These are phyloP conservation scores for Cnidoscolus chayamansa DNA, from an alignment of 441 rosid species.

Conservation along the genomic window DNA sequence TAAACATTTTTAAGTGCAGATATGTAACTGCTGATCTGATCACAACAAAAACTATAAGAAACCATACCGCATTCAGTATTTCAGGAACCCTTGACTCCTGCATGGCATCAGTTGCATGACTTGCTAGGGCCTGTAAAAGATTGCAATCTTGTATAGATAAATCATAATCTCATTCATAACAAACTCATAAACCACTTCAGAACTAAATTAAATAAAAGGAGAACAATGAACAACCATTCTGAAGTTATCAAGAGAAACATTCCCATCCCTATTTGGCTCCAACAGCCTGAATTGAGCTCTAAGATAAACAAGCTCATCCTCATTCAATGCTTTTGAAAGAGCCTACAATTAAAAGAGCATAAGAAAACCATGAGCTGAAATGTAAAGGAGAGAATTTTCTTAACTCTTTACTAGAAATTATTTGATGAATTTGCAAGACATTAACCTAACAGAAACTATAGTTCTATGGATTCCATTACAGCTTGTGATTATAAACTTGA, in stretches of 20 bases:
- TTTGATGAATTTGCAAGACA: neutral
- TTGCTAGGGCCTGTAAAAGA: constrained; percentile 56
- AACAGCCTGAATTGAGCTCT: constrained; percentile 71
- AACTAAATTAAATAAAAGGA: constrained; percentile 8
- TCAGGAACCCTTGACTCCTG: constrained; percentile 79
- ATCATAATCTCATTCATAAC: neutral
- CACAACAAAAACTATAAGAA: neutral
- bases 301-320: constrained; percentile 74
- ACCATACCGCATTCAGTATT: constrained; percentile 51
- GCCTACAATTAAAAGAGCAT: constrained; percentile 43
- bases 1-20: neutral
- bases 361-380: constrained; percentile 9
- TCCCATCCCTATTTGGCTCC: constrained; percentile 79
- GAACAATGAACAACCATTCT: constrained; percentile 47
- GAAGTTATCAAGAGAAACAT: constrained; percentile 71
- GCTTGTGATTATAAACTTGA: neutral
- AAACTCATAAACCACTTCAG: constrained; percentile 4
- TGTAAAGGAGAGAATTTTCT: neutral
- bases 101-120: constrained; percentile 77
- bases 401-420: neutral
- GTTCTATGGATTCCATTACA: neutral
- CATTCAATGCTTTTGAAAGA: constrained; percentile 76
- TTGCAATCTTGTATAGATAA: constrained; percentile 2
- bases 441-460: neutral
- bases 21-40: neutral